Percentiles rank a stretch among this genome's conserved stretches.
Evolutionary conservation across 208 protist genomes (phyloP).

Genomic region (Angomonas desouzai): DNA sequence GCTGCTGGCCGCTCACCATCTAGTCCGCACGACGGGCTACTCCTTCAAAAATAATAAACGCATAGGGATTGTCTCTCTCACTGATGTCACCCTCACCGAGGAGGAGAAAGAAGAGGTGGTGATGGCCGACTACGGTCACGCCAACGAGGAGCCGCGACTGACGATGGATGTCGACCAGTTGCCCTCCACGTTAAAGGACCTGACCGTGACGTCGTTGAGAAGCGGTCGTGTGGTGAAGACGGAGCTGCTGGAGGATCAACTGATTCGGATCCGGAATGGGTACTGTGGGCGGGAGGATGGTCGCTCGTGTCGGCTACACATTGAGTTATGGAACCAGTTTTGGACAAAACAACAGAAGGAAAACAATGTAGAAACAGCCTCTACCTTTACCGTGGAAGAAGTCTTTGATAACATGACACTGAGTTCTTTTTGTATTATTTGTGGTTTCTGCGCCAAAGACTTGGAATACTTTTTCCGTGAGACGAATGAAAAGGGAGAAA

Average conservation of each 20-base stretch:
- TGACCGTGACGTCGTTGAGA: not conserved
- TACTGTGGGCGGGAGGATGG: constrained; percentile 35
- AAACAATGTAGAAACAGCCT: not conserved
- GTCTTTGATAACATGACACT: constrained; percentile 69
- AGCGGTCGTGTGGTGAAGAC: not conserved
- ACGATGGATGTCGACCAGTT: not conserved
- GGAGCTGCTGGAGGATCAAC: constrained; percentile 22
- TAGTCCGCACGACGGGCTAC: constrained; percentile 50
- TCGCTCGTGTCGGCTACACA: constrained; percentile 63
- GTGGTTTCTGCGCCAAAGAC: constrained; percentile 60
- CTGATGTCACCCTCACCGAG: constrained; percentile 21
- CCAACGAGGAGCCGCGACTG: not conserved
- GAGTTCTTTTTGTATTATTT: constrained; percentile 77
- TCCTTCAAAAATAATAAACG: constrained; percentile 25
- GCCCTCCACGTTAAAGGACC: not conserved
- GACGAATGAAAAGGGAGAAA: not conserved
- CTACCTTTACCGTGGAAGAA: constrained; percentile 22
- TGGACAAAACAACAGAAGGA: not conserved
- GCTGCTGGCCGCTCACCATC: constrained; percentile 33
- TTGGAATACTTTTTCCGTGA: constrained; percentile 25
- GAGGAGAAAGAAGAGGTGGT: constrained; percentile 22
- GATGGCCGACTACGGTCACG: not conserved
- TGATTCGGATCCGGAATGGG: constrained; percentile 74
- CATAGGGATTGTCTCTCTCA: constrained; percentile 60
- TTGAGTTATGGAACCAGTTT: constrained; percentile 75